Evolutionary conservation across 1,284 basidiomycete genomes (phyloP), one percentile per base, ranked within the genome.

Genomic region (Puccinia horiana): DNA sequence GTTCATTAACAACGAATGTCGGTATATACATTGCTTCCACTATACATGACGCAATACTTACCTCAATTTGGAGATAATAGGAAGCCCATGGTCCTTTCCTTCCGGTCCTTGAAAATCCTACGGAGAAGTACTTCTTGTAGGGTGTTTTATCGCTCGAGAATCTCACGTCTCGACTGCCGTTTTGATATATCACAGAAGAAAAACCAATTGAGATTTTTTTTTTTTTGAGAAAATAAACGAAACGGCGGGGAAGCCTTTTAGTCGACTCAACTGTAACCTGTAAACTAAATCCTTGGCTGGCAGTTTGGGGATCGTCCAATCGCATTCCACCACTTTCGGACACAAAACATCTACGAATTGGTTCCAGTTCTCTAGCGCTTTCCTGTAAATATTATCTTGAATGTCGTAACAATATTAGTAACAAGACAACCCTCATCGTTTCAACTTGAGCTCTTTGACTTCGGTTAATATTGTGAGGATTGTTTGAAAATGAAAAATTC

Each of bases 231-330:
- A 65, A 37, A 29, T n/a, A n/a, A n/a, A n/a, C n/a, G 40, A 11
- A 8, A 26, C 23, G 32, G 63, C 2, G n/a, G 40, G 23, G 32
- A 42, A 52, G 47, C 65, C 47, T 20, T 20, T 37, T 47, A 40
- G 35, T 84, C 83, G 40, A 85, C 85, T 73, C 84, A 65, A 83
- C 81, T 86, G 85, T 74, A 86, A 85, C 2, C 87, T 83, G 44
- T 87, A 86, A 37, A 85, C 83, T 23, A 87, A 73, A 63, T 87
- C 87, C 80, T 87, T 87, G 16, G 83, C 83, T 4, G 87, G 87
- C 32, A 87, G 83, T 67, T 85, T 84, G 5, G 87, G 87, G 0
- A 87, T 82, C 1, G 85, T 84, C 83, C 84, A 85, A 75, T 87
- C 87, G 16, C 85, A 86, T 54, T 86, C 83, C 20, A 84, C 81